Evolutionary conservation across 164 flowering plant genomes (phyloP), one percentile per base, ranked within the genome.

Genomic region (Warburgia ugandensis): DNA sequence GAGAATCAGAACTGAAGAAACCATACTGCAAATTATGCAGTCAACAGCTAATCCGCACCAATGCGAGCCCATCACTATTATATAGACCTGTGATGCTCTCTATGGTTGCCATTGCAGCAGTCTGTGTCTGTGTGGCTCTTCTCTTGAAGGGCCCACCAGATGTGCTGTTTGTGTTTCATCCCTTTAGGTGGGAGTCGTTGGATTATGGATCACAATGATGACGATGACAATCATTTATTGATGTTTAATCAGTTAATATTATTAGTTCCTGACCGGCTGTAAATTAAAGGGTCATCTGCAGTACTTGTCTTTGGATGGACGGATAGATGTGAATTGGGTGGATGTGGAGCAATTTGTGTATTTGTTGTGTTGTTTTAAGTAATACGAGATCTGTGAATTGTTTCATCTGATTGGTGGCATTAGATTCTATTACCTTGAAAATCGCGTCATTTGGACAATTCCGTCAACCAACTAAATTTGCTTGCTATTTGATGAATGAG

Each of bases 91-190:
- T 73, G 41, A 72, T 87, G 86, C 71, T 92, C 5, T 85, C 96
- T 14, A 65, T 92, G 81, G 79, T 92, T 55, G 78, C 91, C 35
- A 75, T 90, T 28, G 97, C 95, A 23, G 94, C 88, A 3, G 91
- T 90, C 23, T 90, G 97, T 54, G 96, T 84, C 5, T 86, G 97
- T 38, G 91, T 73, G 20, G 89, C 84, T 26, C 70, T 90, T 52
- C 73, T 86, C 14, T 86, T 86, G 61, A 90, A 82, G 50, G 78
- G 84, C 66, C 73, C 71, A 23, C 97, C 95, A 1, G 77, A 76
- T 44, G 94, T 86, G 29, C 43, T 68, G 25, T 72, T 54, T 35
- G 68, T 62, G 17, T 66, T 70, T 66, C 64, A 60, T 16, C 86
- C 94, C 19, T 86, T 90, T 76, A 67, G 76, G 56, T 86, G 95